Evolutionary conservation across 2,329 filamentous ascomycete genomes (phyloP), one percentile per base, ranked within the genome.

Genomic region (Arthroderma uncinatum): DNA sequence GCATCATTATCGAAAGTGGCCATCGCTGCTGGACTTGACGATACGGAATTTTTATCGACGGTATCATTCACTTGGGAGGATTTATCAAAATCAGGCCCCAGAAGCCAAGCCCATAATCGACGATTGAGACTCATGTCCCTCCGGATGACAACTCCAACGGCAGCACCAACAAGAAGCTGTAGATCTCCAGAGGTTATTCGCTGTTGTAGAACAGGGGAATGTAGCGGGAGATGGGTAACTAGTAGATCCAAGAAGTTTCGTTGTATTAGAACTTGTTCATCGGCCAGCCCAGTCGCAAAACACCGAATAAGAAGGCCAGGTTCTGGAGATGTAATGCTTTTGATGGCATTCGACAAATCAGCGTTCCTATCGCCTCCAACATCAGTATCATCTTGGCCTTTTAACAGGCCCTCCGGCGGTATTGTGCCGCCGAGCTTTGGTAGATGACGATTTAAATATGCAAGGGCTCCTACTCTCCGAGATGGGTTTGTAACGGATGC

Each of bases 71-170:
- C 60, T 57, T 65, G 57, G 81, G 62, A 55, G 30, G 69, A 73
- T 44, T 66, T 65, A 2, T 71, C 61, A n/a, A 76, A 70, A 55
- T 83, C 89, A 2, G 91, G 91, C 0, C 93, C 93, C 1, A 98
- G 78, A 60, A 97, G 84, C 93, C 93, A 98, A 44, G 87, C 83
- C 90, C 92, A 97, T n/a, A 98, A 75, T 37, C 93, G 82, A 64
- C 93, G 79, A 69, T 98, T 98, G 53, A 98, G 75, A 67, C 92
- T 95, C 93, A 98, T 98, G 62, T 98, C 93, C 71, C 91, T 83
- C 53, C 93, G 82, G 19, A 84, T 84, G 1, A 97, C 89, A 19
- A 98, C 91, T 1, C 87, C 84, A n/a, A 84, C 84, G 4, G 92
- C 91, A 14, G 92, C 88, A 58, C 84, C 81, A 33, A 96, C 79